Evolutionary conservation across 2,329 filamentous ascomycete genomes (phyloP).

Genomic region (Leptosphaerulina australis): DNA sequence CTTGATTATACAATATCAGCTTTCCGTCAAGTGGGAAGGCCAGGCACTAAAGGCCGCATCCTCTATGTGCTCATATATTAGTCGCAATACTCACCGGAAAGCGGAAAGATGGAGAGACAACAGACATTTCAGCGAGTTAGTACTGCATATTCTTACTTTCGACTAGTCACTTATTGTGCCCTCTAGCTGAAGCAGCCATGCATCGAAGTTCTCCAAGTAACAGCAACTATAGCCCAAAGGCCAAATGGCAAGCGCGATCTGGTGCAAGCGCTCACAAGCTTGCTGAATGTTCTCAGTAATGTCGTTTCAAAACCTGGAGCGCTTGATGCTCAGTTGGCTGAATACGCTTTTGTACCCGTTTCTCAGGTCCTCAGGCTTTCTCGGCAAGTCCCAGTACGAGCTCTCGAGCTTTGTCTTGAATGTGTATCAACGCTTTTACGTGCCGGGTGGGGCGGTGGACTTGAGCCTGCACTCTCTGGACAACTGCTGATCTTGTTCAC

Average conservation of each 20-base stretch:
- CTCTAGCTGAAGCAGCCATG: slow-evolving; percentile 63
- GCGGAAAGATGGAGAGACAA: slow-evolving; percentile 44
- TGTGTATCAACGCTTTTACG: slow-evolving; percentile 75
- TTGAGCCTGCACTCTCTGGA: slow-evolving; percentile 75
- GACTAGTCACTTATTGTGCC: slow-evolving; percentile 12
- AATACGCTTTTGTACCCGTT: slow-evolving; percentile 94
- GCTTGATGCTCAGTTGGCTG: slow-evolving; percentile 81
- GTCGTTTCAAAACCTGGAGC: slow-evolving; percentile 44
- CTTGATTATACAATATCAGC: background rate
- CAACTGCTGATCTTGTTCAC: slow-evolving; percentile 86
- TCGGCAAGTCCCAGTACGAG: slow-evolving; percentile 70
- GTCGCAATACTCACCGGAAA: slow-evolving; percentile 1
- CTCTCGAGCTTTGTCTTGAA: slow-evolving; percentile 77
- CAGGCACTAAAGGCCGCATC: background rate
- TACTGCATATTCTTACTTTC: background rate
- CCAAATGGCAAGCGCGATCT: slow-evolving; percentile 55
- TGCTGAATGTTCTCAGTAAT: slow-evolving; percentile 52
- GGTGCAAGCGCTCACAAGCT: slow-evolving; percentile 53
- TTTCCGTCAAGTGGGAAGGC: background rate
- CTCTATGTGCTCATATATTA: background rate
- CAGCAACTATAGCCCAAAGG: slow-evolving; percentile 57
- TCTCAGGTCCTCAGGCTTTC: slow-evolving; percentile 83
- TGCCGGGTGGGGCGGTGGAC: slow-evolving; percentile 76
- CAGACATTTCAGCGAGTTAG: slow-evolving; percentile 49
- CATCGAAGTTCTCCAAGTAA: slow-evolving; percentile 62